phyloP scores from a whole-genome alignment of 768 basidiomycete species.

The Leccinum subtestaceum region DNA sequence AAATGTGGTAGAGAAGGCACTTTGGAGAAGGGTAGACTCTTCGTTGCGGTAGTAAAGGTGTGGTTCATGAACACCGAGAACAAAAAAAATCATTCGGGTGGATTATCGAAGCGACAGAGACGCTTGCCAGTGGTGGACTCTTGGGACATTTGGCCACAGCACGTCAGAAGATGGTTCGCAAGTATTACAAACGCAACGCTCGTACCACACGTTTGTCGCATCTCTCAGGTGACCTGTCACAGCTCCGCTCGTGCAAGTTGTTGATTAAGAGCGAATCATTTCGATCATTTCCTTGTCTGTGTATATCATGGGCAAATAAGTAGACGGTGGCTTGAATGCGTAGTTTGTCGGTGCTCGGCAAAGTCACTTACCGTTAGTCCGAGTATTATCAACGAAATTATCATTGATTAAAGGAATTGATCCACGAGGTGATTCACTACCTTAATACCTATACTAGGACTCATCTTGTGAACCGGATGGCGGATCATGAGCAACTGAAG shows the following conservation, averaged over 20 bases:
- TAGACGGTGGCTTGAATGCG: constrained; percentile 12
- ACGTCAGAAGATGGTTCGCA: constrained; percentile 8
- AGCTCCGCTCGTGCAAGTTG: constrained; percentile 4
- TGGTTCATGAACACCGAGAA: constrained; percentile 1
- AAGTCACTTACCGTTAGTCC: constrained; percentile 14
- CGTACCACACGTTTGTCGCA: constrained; percentile 18
- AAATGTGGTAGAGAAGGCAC: neutral
- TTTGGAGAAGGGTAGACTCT: neutral
- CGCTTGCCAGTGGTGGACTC: neutral
- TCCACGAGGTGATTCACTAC: constrained; percentile 27
- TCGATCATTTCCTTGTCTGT: constrained; percentile 12
- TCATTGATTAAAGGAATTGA: constrained; percentile 20
- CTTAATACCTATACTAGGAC: constrained; percentile 8
- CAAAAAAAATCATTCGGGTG: constrained; percentile 3
- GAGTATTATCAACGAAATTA: constrained; percentile 15
- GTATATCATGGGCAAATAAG: constrained; percentile 12
- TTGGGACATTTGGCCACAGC: constrained; percentile 1
- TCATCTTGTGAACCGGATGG: constrained; percentile 15
- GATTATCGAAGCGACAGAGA: neutral
- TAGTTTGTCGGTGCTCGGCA: constrained; percentile 19
- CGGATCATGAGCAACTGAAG: constrained; percentile 11
- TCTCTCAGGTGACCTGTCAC: constrained; percentile 11
- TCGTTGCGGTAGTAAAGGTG: neutral
- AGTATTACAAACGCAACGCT: constrained; percentile 11
- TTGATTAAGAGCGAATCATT: constrained; percentile 1